A percentile compares a stretch with the other conserved stretches of the same genome.
These are phyloP conservation scores for Colletotrichum sp. DNA, from an alignment of 2,329 filamentous ascomycete genomes.

Conservation along the genomic window DNA sequence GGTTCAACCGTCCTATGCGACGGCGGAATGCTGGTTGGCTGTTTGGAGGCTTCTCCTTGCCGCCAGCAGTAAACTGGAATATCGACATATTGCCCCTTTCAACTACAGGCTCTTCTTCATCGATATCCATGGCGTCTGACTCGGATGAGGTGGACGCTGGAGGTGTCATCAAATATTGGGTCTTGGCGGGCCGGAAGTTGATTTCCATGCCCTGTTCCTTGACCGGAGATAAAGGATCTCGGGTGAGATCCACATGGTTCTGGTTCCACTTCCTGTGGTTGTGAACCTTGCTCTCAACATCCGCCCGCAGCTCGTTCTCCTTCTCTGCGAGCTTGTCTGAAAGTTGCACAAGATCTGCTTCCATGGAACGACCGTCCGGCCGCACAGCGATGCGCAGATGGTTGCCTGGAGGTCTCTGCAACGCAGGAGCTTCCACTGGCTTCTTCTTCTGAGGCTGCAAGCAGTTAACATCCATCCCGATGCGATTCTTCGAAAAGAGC, in stretches of 20 bases:
- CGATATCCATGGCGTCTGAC: constrained; percentile 55
- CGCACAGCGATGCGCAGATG: constrained; percentile 74
- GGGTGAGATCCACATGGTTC: constrained; percentile 86
- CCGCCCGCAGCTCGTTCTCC: constrained; percentile 78
- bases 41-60: constrained; percentile 42
- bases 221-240: constrained; percentile 82
- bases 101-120: constrained; percentile 36
- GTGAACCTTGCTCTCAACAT: constrained; percentile 85
- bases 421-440: constrained; percentile 62
- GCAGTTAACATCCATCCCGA: constrained; percentile 38
- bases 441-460: constrained; percentile 74
- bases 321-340: constrained; percentile 81
- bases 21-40: constrained; percentile 75
- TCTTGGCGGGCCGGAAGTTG: constrained; percentile 74
- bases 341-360: constrained; percentile 79
- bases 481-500: not conserved
- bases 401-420: constrained; percentile 65
- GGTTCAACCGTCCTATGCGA: constrained; percentile 82
- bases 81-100: constrained; percentile 37
- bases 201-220: constrained; percentile 66
- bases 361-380: constrained; percentile 72
- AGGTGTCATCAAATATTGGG: constrained; percentile 72
- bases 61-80: constrained; percentile 52
- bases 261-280: constrained; percentile 94
- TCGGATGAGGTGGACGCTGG: constrained; percentile 62